phyloP scores from a whole-genome alignment of 192 early-diverging fungal genomes.

The Ramicandelaber brevisporus region DNA sequence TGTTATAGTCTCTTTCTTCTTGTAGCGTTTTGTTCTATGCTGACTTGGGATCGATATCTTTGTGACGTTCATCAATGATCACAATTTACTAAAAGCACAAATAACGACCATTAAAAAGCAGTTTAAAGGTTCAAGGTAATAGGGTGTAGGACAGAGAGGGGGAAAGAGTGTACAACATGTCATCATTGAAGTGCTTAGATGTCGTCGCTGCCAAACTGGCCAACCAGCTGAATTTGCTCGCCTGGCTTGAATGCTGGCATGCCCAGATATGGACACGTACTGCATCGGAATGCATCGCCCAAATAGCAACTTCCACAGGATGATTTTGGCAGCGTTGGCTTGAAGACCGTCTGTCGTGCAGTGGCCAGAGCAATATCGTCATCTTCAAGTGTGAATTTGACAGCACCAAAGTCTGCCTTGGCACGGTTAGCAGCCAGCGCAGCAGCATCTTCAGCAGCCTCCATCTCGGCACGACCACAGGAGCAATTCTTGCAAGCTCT shows the following conservation, averaged over 20 bases:
- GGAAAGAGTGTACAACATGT: too few species aligned
- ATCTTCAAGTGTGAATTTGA: constrained; percentile 16
- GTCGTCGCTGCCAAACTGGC: constrained; percentile 45
- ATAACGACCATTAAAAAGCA: too few species aligned
- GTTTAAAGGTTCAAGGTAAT: too few species aligned
- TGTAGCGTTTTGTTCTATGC: too few species aligned
- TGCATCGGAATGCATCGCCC: constrained; percentile 94
- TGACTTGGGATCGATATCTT: too few species aligned
- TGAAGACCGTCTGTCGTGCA: constrained; percentile 14
- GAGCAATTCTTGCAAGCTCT: constrained; percentile 97
- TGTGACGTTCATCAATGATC: too few species aligned
- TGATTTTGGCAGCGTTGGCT: constrained; percentile 26
- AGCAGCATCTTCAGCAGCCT: constrained; percentile 24
- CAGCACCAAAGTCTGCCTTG: constrained; percentile 7
- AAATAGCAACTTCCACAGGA: constrained; percentile 62
- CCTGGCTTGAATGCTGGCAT: constrained; percentile 94
- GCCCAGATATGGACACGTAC: constrained; percentile 83
- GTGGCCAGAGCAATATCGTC: constrained; percentile 10
- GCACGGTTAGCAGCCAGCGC: constrained; percentile 26
- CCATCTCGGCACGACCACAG: constrained; percentile 68
- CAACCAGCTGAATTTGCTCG: constrained; percentile 69
- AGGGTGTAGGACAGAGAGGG: too few species aligned
- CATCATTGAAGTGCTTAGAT: too few species aligned
- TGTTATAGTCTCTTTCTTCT: too few species aligned
- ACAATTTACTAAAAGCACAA: too few species aligned